phyloP scores from a whole-genome alignment of 805 yeast genomes.

The Debaryomyces tyrocola region DNA sequence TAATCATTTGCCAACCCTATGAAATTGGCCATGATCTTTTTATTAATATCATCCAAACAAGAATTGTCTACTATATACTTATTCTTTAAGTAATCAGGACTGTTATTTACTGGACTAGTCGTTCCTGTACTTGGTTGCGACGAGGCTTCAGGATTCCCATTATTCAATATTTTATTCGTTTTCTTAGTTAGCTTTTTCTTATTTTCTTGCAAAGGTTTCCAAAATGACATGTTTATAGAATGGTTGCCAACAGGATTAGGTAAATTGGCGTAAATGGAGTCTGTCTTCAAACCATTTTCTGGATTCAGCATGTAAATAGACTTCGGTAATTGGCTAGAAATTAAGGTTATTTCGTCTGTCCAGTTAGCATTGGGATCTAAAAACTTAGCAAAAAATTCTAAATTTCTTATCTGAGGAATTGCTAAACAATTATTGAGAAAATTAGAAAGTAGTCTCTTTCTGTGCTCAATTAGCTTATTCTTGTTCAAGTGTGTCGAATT shows the following conservation, averaged over 20 bases:
- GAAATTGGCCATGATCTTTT: constrained; percentile 53
- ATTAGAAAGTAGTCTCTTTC: constrained; percentile 72
- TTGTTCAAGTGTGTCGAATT: constrained; percentile 43
- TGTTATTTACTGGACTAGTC: not conserved
- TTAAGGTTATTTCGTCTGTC: constrained; percentile 58
- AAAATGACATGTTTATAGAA: constrained; percentile 26
- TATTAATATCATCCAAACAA: constrained; percentile 58
- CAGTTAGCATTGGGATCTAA: constrained; percentile 84
- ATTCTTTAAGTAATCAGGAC: constrained; percentile 1
- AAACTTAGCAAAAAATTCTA: constrained; percentile 70
- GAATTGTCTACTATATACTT: constrained; percentile 25
- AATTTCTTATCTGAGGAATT: constrained; percentile 54
- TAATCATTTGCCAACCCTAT: constrained; percentile 62
- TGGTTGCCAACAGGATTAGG: constrained; percentile 33
- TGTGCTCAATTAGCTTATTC: constrained; percentile 40
- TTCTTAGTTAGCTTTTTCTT: constrained; percentile 24
- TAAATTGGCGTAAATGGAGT: constrained; percentile 29
- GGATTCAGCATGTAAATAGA: constrained; percentile 44
- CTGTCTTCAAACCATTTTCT: constrained; percentile 41
- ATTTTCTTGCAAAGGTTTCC: constrained; percentile 23
- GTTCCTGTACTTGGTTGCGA: constrained; percentile 1
- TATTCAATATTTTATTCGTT: constrained; percentile 18
- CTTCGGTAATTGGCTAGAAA: constrained; percentile 39
- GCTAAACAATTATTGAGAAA: constrained; percentile 76
- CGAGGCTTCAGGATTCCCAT: constrained; percentile 2